Base-by-base conservation (phyloP, 805 yeast genomes). In the Myxozyma udenii region DNA sequence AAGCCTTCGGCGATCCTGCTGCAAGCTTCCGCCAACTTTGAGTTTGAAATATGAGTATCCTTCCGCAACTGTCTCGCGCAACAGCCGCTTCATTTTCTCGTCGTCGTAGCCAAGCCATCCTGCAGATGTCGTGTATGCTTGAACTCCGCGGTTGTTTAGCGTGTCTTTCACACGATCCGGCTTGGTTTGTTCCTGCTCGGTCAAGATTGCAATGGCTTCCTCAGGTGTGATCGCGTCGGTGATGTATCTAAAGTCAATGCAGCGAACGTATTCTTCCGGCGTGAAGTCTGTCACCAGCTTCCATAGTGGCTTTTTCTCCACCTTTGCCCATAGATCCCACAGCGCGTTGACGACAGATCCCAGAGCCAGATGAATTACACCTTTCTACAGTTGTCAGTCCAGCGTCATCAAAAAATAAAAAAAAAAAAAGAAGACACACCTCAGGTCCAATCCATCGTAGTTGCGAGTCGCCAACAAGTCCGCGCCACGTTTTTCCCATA, bases 361-460 rank as follows among this genome's bases (percentile, higher is more conserved):
- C 25, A 71, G 63, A 12, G 74, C 76, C 44, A 73, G 63, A 53
- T 72, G 76, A 33, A 69, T 69, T 22, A 69, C 70, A 19, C 75
- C 73, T 53, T 72, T 71, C 53, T n/a, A n/a, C n/a, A n/a, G n/a
- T n/a, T n/a, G n/a, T n/a, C n/a, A n/a, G n/a, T n/a, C n/a, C n/a
- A n/a, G n/a, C n/a, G n/a, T n/a, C n/a, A n/a, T n/a, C n/a, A n/a
- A n/a, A n/a, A n/a, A n/a, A n/a, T n/a, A n/a, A n/a, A n/a, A n/a
- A n/a, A n/a, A n/a, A n/a, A n/a, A n/a, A n/a, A n/a, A n/a, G n/a
- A n/a, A n/a, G n/a, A n/a, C n/a, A n/a, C n/a, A n/a, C n/a, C n/a
- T 73, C 76, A n/a, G 76, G 76, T 7, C 76, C 76, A 47, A 73
- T 63, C 76, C 76, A 73, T 48, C 76, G 68, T 53, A 70, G 65